These are phyloP conservation scores for Solanum hybrid DNA, from an alignment of 305 asterid species.

Conservation along the genomic window DNA sequence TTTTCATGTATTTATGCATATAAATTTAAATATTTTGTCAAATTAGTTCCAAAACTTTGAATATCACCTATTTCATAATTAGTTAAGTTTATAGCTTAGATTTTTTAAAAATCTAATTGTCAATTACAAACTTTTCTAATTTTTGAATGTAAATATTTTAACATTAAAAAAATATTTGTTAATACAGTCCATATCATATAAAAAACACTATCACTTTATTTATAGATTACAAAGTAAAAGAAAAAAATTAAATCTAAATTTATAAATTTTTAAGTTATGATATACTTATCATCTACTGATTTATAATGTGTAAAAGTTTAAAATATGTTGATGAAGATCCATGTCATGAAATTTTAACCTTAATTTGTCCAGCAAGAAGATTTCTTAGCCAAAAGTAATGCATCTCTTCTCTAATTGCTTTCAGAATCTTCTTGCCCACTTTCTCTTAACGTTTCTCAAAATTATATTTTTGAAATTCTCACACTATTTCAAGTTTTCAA, in stretches of 20 bases:
- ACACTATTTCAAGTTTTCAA: no score
- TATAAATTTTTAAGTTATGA: background rate
- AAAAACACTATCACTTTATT: background rate
- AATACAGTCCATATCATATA: background rate
- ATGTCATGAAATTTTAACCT: no score
- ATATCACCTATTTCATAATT: background rate
- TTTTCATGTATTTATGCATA: background rate
- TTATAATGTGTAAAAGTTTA: background rate
- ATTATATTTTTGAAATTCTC: no score
- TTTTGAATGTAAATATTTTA: background rate
- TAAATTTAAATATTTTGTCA: background rate
- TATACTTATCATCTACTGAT: background rate
- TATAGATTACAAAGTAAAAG: background rate
- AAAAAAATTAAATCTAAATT: no score
- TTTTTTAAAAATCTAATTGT: background rate
- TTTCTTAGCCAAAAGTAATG: no score
- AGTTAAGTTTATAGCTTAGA: background rate
- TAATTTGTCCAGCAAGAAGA: no score
- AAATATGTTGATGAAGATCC: no score
- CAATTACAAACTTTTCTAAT: background rate
- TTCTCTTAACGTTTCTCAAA: no score
- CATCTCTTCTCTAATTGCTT: no score
- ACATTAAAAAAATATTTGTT: background rate
- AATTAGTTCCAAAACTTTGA: background rate
- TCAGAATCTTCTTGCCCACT: no score